Conservation (phyloP, 306 rosid genomes). For the Sesbania bispinosa region DNA sequence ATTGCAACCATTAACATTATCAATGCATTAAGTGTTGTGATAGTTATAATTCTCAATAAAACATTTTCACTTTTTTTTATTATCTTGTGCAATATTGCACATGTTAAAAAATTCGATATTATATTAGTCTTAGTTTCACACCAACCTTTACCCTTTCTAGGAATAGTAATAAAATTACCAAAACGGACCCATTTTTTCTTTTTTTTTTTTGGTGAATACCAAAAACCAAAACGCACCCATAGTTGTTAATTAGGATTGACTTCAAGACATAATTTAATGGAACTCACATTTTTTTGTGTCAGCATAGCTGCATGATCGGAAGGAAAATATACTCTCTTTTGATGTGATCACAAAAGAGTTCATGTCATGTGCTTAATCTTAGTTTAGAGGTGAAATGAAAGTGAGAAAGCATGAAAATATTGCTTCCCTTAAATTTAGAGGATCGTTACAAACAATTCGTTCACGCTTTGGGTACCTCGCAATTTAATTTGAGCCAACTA, state of each 20-base stretch:
- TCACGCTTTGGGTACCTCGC: slow-evolving; percentile 30
- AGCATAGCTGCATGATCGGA: neutral
- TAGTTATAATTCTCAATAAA: no score
- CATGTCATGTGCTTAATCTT: neutral
- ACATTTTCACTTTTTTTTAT: no score
- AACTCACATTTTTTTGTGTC: neutral
- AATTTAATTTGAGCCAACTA: slow-evolving; percentile 9
- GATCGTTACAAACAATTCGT: slow-evolving; percentile 12
- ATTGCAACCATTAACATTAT: no score
- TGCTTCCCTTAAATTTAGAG: slow-evolving; percentile 27
- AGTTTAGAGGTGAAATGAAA: neutral
- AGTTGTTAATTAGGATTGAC: neutral
- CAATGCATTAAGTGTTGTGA: no score
- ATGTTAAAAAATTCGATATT: no score
- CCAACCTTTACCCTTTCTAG: neutral
- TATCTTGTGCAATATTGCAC: no score
- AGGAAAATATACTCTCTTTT: neutral
- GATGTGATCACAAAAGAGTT: neutral
- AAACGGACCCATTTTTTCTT: no score
- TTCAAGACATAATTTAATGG: neutral
- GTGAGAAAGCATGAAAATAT: slow-evolving; percentile 25
- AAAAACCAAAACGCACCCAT: neutral
- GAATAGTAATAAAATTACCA: neutral
- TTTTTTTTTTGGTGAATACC: no score
- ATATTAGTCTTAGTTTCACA: no score